Evolutionary conservation across 2,329 filamentous ascomycete genomes (phyloP).

Genomic region (Apiospora aurea): DNA sequence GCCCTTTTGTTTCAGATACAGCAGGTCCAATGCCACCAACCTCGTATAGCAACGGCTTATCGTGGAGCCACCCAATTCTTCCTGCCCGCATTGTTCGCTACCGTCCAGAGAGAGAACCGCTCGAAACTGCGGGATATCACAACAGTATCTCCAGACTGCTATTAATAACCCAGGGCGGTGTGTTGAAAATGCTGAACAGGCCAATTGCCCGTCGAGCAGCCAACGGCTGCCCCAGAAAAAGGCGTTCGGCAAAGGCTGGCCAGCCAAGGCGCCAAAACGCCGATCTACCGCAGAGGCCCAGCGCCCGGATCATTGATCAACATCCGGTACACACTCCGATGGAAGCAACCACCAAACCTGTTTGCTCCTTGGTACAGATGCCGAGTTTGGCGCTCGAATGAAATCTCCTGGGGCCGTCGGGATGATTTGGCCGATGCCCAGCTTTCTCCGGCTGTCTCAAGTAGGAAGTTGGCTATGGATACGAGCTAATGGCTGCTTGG

Average conservation of each 20-base stretch:
- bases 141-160: neutral
- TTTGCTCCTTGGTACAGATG: neutral
- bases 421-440: neutral
- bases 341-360: neutral
- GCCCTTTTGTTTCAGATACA: neutral
- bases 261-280: constrained; percentile 13
- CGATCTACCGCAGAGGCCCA: neutral
- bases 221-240: neutral
- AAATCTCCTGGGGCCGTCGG: neutral
- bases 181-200: neutral
- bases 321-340: constrained; percentile 1
- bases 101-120: neutral
- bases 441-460: neutral
- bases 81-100: neutral
- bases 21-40: neutral
- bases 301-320: neutral
- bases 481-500: neutral
- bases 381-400: neutral
- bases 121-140: neutral
- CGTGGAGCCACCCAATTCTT: neutral
- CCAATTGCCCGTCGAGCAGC: neutral
- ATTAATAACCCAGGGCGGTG: neutral
- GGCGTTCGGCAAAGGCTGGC: neutral
- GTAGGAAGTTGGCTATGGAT: neutral
- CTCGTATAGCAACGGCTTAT: neutral